These are phyloP conservation scores for Hortaea werneckii DNA, from an alignment of 2,329 filamentous ascomycete species.

Conservation along the genomic window DNA sequence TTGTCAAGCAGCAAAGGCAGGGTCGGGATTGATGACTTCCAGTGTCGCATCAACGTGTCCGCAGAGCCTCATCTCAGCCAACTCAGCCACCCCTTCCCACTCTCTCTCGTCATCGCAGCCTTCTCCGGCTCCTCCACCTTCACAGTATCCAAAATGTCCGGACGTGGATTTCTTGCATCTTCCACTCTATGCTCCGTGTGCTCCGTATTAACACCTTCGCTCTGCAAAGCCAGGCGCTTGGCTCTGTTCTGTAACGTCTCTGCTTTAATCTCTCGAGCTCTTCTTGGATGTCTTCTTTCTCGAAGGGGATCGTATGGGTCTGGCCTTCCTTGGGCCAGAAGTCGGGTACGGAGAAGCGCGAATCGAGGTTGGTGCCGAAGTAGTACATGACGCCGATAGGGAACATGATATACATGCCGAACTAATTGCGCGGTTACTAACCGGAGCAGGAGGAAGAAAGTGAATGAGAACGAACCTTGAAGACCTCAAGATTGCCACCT, in stretches of 20 bases:
- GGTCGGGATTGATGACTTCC: too few species aligned
- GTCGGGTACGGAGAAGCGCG: conserved; percentile 73
- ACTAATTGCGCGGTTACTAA: conserved; percentile 43
- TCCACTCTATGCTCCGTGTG: conserved; percentile 15
- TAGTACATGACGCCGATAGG: conserved; percentile 99
- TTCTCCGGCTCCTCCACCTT: conserved; percentile 8
- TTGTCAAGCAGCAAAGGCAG: too few species aligned
- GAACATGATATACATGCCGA: conserved; percentile 98
- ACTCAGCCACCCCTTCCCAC: conserved; percentile 1
- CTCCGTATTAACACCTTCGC: conserved; percentile 18
- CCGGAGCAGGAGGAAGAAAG: not conserved
- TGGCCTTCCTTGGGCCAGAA: conserved; percentile 87
- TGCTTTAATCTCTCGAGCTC: conserved; percentile 65
- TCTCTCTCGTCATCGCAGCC: conserved; percentile 1
- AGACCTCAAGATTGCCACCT: conserved; percentile 68
- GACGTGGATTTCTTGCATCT: conserved; percentile 10
- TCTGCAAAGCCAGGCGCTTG: conserved; percentile 35
- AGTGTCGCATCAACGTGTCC: too few species aligned
- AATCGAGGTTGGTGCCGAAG: conserved; percentile 95
- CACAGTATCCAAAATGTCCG: conserved; percentile 16
- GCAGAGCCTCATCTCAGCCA: not conserved
- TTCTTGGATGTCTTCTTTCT: conserved; percentile 69
- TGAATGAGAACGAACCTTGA: conserved; percentile 57
- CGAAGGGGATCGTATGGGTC: conserved; percentile 65
- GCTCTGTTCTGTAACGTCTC: conserved; percentile 38